Evolutionary conservation across 2,329 filamentous ascomycete genomes (phyloP).

Genomic region (Alternaria ethzedia): DNA sequence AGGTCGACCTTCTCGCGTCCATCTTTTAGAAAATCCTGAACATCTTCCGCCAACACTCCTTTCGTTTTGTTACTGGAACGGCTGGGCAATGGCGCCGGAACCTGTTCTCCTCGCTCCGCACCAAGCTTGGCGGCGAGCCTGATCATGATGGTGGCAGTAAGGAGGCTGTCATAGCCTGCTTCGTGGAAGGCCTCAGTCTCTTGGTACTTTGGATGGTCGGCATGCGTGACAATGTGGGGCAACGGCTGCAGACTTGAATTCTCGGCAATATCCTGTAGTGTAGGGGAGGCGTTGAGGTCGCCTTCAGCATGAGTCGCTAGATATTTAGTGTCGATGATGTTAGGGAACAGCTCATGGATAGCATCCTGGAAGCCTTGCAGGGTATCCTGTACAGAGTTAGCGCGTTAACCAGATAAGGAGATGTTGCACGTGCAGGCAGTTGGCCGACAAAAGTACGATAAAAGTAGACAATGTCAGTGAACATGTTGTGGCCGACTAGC

Average conservation of each 20-base stretch:
- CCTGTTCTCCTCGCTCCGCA: conserved; percentile 29
- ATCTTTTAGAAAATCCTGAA: conserved; percentile 19
- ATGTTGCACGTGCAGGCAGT: conserved; percentile 52
- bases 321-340: conserved; percentile 68
- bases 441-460: conserved; percentile 67
- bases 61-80: background rate
- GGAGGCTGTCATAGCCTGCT: conserved; percentile 68
- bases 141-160: conserved; percentile 66
- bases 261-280: conserved; percentile 57
- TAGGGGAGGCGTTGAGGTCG: conserved; percentile 57
- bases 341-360: conserved; percentile 62
- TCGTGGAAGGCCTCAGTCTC: conserved; percentile 58
- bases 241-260: conserved; percentile 49
- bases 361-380: conserved; percentile 60
- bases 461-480: conserved; percentile 69
- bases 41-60: background rate
- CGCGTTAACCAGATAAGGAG: background rate
- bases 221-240: conserved; percentile 50
- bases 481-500: conserved; percentile 69
- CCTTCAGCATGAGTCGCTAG: conserved; percentile 64
- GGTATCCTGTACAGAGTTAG: conserved; percentile 33
- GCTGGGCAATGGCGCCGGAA: background rate
- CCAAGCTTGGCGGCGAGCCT: conserved; percentile 61
- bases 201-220: conserved; percentile 50
- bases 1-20: conserved; percentile 22